Evolutionary conservation across 176 grass and related monocot species (phyloP).

Genomic region (Ananas comosus): DNA sequence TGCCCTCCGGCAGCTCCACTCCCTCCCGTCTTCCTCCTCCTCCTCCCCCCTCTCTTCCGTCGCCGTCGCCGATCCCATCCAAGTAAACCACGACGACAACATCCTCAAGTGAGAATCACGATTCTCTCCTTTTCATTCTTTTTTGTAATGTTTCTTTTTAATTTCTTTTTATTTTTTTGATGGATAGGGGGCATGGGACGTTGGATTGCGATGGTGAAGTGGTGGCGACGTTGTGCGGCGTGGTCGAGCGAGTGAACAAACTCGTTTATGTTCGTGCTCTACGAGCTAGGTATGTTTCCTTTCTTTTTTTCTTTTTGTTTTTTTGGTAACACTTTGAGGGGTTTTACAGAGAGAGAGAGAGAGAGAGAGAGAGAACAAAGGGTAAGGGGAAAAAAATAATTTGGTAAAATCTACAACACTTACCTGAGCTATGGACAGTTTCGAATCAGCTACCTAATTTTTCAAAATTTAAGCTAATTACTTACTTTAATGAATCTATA

Average conservation of each 20-base stretch:
- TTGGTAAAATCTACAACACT: too few species aligned
- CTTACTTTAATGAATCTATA: too few species aligned
- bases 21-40: constrained; percentile 22
- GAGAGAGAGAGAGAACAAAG: constrained; percentile 33
- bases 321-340: too few species aligned
- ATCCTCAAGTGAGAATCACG: constrained; percentile 60
- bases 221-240: constrained; percentile 77
- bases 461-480: neutral
- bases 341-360: too few species aligned
- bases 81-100: constrained; percentile 82
- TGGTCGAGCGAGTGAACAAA: constrained; percentile 92
- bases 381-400: constrained; percentile 37
- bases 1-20: constrained; percentile 54
- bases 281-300: constrained; percentile 44
- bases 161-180: neutral
- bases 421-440: too few species aligned
- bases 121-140: neutral
- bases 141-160: constrained; percentile 7
- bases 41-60: constrained; percentile 35
- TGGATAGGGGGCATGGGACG: constrained; percentile 75
- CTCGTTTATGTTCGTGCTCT: constrained; percentile 81
- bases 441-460: neutral
- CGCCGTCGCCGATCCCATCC: constrained; percentile 66
- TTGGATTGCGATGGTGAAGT: constrained; percentile 66
- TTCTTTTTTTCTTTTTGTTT: neutral